Evolutionary conservation across 75 land plant genomes (phyloP), one percentile per base, ranked within the genome.

Genomic region (Azolla pinnata): DNA sequence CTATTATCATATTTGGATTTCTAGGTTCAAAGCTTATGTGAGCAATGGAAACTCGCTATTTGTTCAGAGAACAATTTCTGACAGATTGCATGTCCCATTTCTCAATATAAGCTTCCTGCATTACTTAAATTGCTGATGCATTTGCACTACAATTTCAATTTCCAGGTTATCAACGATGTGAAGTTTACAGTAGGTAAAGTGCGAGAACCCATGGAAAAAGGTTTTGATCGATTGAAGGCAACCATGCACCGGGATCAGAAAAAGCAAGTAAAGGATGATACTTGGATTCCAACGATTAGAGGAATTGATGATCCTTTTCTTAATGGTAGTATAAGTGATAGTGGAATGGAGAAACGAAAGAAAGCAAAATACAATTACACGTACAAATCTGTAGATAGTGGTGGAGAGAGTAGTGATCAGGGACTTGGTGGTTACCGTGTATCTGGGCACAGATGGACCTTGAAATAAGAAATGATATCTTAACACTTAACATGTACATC

Each of bases 301-400:
- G 99, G 99, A 35, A 89, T 89, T 33, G 99, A 95, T 71, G 99
- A 95, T 60, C 99, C 99, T 26, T 71, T 95, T 8, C 58, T 95
- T 34, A 77, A 68, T 59, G 96, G 87, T 48, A 89, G 88, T 62
- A 44, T 83, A 14, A 95, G 98, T 55, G 96, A 93, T 55, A 79
- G 81, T 73, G 87, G 75, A 19, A 52, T 69, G 10, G 45, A 56
- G 49, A 77, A 74, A 60, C 67, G 69, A 35, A 83, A 63, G 67
- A 78, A 69, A 65, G 70, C 77, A 9, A 74, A 82, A 2, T 24
- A 67, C 32, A 68, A 67, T 55, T 71, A 81, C 44, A 85, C 83
- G 31, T 75, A 88, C 58, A 72, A 67, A 1, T 85, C 83, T 66
- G 87, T 69, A 27, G 96, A 81, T 44, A 86, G 96, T 51, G 83